Evolutionary conservation across 345 rosid species (phyloP).

Genomic region (Bruguiera gymnorhiza): DNA sequence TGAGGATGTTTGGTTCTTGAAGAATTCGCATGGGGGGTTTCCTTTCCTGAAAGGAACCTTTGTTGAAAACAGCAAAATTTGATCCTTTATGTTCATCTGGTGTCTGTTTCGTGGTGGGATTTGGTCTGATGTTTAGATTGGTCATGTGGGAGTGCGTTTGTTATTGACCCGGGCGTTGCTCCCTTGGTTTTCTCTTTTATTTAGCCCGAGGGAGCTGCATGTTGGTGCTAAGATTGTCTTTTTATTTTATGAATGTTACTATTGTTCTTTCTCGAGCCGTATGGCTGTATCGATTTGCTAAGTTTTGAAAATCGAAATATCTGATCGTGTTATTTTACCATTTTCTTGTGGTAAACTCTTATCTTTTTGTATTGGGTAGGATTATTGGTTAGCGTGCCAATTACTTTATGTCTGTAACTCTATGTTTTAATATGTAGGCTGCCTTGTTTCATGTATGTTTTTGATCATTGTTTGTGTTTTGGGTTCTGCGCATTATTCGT

Average conservation of each 20-base stretch:
- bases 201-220: constrained; percentile 15
- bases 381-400: constrained; percentile 3
- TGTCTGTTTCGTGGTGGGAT: neutral
- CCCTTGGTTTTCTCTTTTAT: constrained; percentile 13
- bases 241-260: constrained; percentile 1
- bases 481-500: neutral
- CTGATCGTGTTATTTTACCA: neutral
- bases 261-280: constrained; percentile 3
- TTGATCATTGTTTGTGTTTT: neutral
- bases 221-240: constrained; percentile 10
- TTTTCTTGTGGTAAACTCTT: neutral
- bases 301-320: constrained; percentile 18
- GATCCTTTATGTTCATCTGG: constrained; percentile 6
- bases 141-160: neutral
- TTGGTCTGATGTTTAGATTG: constrained; percentile 39
- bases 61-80: constrained; percentile 6
- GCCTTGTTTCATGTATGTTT: neutral
- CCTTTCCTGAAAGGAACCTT: neutral
- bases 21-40: constrained; percentile 10
- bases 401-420: neutral
- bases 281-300: constrained; percentile 9
- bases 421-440: neutral
- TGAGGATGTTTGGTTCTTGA: constrained; percentile 12
- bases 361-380: neutral
- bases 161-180: constrained; percentile 20